These are phyloP conservation scores for Zymoseptoria tritici DNA, from an alignment of 2,329 filamentous ascomycete species.

Conservation along the genomic window DNA sequence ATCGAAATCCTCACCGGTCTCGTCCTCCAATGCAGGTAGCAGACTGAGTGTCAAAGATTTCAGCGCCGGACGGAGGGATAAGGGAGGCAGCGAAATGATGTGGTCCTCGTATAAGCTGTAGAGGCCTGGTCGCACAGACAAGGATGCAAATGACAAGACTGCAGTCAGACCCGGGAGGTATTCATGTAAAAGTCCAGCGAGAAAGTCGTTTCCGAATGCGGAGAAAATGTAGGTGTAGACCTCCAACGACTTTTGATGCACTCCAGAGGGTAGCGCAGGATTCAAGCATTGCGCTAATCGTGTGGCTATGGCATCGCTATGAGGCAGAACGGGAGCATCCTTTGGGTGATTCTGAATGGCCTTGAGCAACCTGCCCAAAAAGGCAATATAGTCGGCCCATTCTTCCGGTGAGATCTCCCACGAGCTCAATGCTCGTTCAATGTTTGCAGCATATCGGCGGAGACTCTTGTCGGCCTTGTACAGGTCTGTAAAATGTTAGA, in stretches of 20 bases:
- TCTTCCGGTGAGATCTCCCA: slow-evolving; percentile 94
- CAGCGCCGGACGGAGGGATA: slow-evolving; percentile 72
- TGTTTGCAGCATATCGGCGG: slow-evolving; percentile 79
- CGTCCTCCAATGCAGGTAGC: slow-evolving; percentile 86
- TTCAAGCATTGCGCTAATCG: slow-evolving; percentile 93
- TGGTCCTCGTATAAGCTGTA: slow-evolving; percentile 76
- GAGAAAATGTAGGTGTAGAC: slow-evolving; percentile 87
- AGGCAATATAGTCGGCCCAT: slow-evolving; percentile 99
- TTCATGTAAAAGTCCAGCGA: slow-evolving; percentile 74
- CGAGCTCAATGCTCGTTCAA: slow-evolving; percentile 78
- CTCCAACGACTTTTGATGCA: slow-evolving; percentile 94
- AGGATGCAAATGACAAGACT: slow-evolving; percentile 87
- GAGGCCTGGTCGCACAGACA: slow-evolving; percentile 80
- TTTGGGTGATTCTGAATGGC: slow-evolving; percentile 80
- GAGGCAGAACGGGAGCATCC: slow-evolving; percentile 64
- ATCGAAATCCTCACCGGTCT: slow-evolving; percentile 95
- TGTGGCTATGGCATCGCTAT: slow-evolving; percentile 77
- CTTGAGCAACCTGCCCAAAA: slow-evolving; percentile 84
- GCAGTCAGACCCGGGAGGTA: slow-evolving; percentile 86
- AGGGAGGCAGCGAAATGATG: slow-evolving; percentile 63
- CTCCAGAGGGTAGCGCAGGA: slow-evolving; percentile 83
- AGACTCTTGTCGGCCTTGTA: slow-evolving; percentile 59
- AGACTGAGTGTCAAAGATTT: slow-evolving; percentile 86
- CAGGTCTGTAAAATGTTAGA: slow-evolving; percentile 43
- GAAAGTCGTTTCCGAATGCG: slow-evolving; percentile 56